These are phyloP conservation scores for Fragosphaeria purpurea DNA, from an alignment of 2,329 filamentous ascomycete genomes.

Conservation along the genomic window DNA sequence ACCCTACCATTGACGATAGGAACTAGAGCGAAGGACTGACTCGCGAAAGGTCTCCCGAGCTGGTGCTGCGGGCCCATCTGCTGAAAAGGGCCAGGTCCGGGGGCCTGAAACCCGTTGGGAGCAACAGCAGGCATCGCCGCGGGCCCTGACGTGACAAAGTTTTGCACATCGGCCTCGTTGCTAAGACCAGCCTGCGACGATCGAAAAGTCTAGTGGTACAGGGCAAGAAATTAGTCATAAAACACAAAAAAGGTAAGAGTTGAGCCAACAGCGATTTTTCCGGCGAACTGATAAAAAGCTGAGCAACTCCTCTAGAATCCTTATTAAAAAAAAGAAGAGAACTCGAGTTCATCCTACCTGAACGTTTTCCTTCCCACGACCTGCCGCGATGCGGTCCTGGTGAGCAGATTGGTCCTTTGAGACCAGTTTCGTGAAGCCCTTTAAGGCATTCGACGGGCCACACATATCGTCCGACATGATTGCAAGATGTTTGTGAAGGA, in stretches of 20 bases:
- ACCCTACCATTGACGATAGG: too few relatives aligned
- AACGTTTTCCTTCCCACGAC: neutral
- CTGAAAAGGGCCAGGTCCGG: neutral
- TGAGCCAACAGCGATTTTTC: too few relatives aligned
- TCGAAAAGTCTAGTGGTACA: constrained; percentile 11
- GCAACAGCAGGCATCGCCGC: neutral
- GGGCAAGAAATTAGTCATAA: neutral
- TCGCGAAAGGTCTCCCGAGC: too few relatives aligned
- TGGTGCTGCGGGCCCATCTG: neutral
- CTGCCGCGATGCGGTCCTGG: constrained; percentile 46
- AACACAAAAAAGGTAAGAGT: neutral
- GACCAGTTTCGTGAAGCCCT: constrained; percentile 61
- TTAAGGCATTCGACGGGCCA: constrained; percentile 59
- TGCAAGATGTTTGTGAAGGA: neutral
- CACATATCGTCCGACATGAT: constrained; percentile 43
- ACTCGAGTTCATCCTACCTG: neutral
- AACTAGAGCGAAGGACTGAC: too few relatives aligned
- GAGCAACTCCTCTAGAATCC: too few relatives aligned
- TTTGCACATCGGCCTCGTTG: constrained; percentile 10
- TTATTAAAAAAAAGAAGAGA: too few relatives aligned
- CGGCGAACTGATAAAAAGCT: too few relatives aligned
- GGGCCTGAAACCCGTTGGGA: neutral
- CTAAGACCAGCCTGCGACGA: constrained; percentile 3
- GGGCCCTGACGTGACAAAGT: constrained; percentile 3
- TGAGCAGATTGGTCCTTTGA: constrained; percentile 60